Evolutionary conservation across 495 filamentous ascomycete genomes (phyloP).

Genomic region (Tetracladium setigerum): DNA sequence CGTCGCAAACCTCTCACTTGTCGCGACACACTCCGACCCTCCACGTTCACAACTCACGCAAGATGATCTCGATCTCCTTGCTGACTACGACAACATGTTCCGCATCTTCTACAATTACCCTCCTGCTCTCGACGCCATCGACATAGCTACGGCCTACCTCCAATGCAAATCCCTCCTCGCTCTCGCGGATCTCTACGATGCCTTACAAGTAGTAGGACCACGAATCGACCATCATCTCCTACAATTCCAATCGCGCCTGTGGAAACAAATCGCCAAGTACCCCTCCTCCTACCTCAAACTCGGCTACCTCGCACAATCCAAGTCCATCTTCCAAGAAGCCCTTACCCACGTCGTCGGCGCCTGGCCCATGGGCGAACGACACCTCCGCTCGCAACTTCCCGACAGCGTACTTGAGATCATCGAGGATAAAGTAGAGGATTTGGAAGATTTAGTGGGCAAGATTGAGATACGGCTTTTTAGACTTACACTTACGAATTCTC

Average conservation of each 20-base stretch:
- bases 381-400: slow-evolving; percentile 64
- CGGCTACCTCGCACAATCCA: slow-evolving; percentile 74
- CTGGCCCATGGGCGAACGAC: slow-evolving; percentile 74
- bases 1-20: slow-evolving; percentile 67
- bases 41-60: slow-evolving; percentile 7
- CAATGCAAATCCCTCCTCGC: slow-evolving; percentile 83
- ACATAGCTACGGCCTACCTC: slow-evolving; percentile 83
- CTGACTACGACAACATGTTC: slow-evolving; percentile 90
- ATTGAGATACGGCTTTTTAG: slow-evolving; percentile 75
- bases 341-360: slow-evolving; percentile 87
- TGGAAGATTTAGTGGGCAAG: slow-evolving; percentile 32
- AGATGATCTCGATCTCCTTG: slow-evolving; percentile 60
- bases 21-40: slow-evolving; percentile 29
- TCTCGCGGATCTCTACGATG: slow-evolving; percentile 87
- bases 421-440: slow-evolving; percentile 82
- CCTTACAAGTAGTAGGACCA: slow-evolving; percentile 75
- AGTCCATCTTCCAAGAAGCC: slow-evolving; percentile 84
- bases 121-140: slow-evolving; percentile 68
- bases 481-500: slow-evolving; percentile 66
- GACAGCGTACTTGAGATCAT: slow-evolving; percentile 75
- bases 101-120: slow-evolving; percentile 90
- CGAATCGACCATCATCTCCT: slow-evolving; percentile 90
- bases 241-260: slow-evolving; percentile 79
- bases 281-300: slow-evolving; percentile 85
- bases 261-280: slow-evolving; percentile 93